Base-by-base conservation (phyloP, 2,329 filamentous ascomycete genomes). In the Fusarium staphyleae region DNA sequence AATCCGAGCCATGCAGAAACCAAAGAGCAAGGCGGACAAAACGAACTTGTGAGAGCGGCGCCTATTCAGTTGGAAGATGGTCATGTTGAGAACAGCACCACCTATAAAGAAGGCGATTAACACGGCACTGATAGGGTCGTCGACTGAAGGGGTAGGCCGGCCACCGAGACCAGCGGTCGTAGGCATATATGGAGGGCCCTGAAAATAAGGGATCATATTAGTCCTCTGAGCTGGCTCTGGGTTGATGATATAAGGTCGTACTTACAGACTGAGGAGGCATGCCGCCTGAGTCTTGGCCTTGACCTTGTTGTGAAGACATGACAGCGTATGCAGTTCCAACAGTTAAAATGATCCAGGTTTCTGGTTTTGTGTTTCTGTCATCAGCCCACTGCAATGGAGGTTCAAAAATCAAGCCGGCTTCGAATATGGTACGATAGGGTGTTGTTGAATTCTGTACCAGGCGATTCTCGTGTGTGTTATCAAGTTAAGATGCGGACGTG, bases 121-220 rank as follows among this genome's bases (percentile, higher is more conserved):
- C 50, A 90, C 80, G 45, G 81, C 78, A 55, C 78, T 83, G 68
- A 91, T 79, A 30, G 88, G 86, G 7, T 86, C 78, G 69, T 93
- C 89, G 57, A 88, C 74, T 3, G 67, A 57, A 4, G 78, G 67
- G 1, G 77, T 81, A 2, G 90, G 88, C 7, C 74, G 61, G 18
- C 86, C 83, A 51, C 87, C 87, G 14, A 86, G 71, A 13, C 69
- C 66, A 34, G 86, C 84, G 11, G 65, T 72, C 11, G 60, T 67
- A 3, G 78, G 76, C 5, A 68, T 63, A 52, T 76, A 76, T 1
- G 74, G 74, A 54, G 74, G 73, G 3, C 73, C 70, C 58, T 73
- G 59, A n/a, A 35, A 40, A 12, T 30, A n/a, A 33, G 35, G 30
- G 26, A 19, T 3, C 10, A 12, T 15, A 40, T 51, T 47, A 46